Conservation (phyloP, 192 early-diverging fungal species). For the Backusella sp. region DNA sequence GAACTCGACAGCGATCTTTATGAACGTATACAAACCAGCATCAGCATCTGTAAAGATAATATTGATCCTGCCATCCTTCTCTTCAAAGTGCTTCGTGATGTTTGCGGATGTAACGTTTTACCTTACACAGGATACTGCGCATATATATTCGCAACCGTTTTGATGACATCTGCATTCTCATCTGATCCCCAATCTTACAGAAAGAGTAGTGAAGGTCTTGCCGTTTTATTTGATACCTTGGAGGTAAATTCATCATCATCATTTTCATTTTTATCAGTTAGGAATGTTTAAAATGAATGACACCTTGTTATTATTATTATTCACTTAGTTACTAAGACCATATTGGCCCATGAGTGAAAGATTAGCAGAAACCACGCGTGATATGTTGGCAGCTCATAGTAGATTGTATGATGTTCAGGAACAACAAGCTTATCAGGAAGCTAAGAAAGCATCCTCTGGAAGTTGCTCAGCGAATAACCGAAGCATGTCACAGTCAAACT, state of each 20-base stretch:
- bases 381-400: slow-evolving; percentile 23
- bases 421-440: neutral
- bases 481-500: neutral
- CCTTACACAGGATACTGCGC: slow-evolving; percentile 32
- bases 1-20: slow-evolving; percentile 5
- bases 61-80: slow-evolving; percentile 23
- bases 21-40: slow-evolving; percentile 14
- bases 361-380: slow-evolving; percentile 19
- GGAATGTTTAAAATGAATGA: neutral
- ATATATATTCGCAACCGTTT: slow-evolving; percentile 31
- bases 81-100: slow-evolving; percentile 17
- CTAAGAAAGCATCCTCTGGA: neutral
- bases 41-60: slow-evolving; percentile 18
- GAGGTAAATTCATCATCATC: slow-evolving; percentile 10
- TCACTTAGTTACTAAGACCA: slow-evolving; percentile 15
- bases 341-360: slow-evolving; percentile 34
- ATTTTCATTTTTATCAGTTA: neutral
- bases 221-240: slow-evolving; percentile 16
- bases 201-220: slow-evolving; percentile 20
- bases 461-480: neutral
- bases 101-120: slow-evolving; percentile 23
- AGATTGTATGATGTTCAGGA: slow-evolving; percentile 20
- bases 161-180: slow-evolving; percentile 32
- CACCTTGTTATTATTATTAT: neutral
- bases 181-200: slow-evolving; percentile 11